Percentiles rank a stretch among this genome's conserved stretches.
Conservation (phyloP, 345 rosid species). For the Arabidopsis thaliana region TAIR10.1 NC_003071.7:19692001-19692500, state of each 20-base stretch:
- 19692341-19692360: not conserved
- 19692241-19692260: not conserved
- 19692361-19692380: not conserved
- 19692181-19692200: not conserved
- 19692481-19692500: constrained; percentile 94
- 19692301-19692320: constrained; percentile 2
- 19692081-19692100: constrained; percentile 8
- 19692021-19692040: constrained; percentile 15
- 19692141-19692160: constrained; percentile 27
- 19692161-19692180: constrained; percentile 11
- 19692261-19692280: not conserved
- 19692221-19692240: not conserved
- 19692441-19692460: constrained; percentile 73
- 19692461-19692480: constrained; percentile 81
- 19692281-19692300: no score
- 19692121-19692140: constrained; percentile 11
- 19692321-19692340: constrained; percentile 15
- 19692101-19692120: constrained; percentile 7
- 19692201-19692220: not conserved
- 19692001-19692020: constrained; percentile 23
- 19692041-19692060: constrained; percentile 10
- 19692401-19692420: constrained; percentile 15
- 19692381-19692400: constrained; percentile 7
- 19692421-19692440: not conserved
- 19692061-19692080: constrained; percentile 21